Percentiles rank a stretch among this genome's conserved stretches.
These are phyloP conservation scores for Trichosporon asahii DNA, from an alignment of 1,284 basidiomycete genomes.

Conservation along the genomic window DNA sequence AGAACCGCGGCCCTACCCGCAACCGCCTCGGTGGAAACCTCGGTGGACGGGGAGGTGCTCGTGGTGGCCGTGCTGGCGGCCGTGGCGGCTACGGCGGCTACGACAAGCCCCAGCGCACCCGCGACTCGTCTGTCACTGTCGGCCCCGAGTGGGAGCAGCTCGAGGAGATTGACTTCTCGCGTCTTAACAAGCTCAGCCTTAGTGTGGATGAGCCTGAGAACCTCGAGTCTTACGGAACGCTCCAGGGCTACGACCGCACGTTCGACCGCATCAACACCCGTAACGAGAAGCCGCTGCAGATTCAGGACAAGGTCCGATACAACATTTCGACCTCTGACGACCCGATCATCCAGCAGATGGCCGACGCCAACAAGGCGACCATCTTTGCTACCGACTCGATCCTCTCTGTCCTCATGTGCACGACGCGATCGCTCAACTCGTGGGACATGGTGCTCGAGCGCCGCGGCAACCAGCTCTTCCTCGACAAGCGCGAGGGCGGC, in stretches of 20 bases:
- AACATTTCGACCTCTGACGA: slow-evolving; percentile 97
- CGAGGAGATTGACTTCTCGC: slow-evolving; percentile 96
- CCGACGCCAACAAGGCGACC: slow-evolving; percentile 70
- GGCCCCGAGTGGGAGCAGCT: slow-evolving; percentile 88
- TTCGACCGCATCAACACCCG: slow-evolving; percentile 96
- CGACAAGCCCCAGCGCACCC: slow-evolving; percentile 88
- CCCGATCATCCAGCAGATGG: slow-evolving; percentile 86
- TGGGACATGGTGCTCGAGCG: slow-evolving; percentile 98
- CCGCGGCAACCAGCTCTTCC: slow-evolving; percentile 88
- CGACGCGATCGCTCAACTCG: slow-evolving; percentile 91
- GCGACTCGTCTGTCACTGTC: slow-evolving; percentile 92
- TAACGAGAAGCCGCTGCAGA: slow-evolving; percentile 82
- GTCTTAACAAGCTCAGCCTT: slow-evolving; percentile 83
- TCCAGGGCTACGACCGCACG: slow-evolving; percentile 90
- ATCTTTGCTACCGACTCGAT: slow-evolving; percentile 96
- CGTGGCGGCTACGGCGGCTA: slow-evolving; percentile 82
- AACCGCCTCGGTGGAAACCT: slow-evolving; percentile 26
- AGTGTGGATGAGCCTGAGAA: slow-evolving; percentile 88
- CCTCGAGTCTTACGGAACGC: slow-evolving; percentile 78
- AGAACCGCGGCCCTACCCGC: slow-evolving; percentile 40
- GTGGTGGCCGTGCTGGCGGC: slow-evolving; percentile 60
- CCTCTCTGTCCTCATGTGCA: slow-evolving; percentile 92
- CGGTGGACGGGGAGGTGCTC: slow-evolving; percentile 41
- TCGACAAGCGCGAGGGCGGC: slow-evolving; percentile 97
- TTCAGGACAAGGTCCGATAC: slow-evolving; percentile 93